phyloP scores from a whole-genome alignment of 2,329 filamentous ascomycete species.

The Magnaporthiopsis poae region DNA sequence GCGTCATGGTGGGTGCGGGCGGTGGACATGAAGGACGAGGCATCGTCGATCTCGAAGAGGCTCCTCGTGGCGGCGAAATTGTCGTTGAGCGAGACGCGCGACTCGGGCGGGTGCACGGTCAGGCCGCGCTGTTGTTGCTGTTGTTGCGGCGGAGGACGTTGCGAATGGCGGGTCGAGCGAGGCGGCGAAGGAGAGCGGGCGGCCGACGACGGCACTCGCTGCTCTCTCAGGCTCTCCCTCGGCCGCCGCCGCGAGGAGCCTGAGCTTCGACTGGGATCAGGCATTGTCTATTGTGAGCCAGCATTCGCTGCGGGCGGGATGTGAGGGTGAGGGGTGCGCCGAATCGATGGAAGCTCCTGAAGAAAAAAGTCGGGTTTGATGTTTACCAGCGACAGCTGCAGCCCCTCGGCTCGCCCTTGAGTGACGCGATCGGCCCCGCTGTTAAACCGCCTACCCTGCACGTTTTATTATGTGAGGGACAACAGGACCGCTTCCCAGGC shows the following conservation, averaged over 20 bases:
- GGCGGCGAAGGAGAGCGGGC: background rate
- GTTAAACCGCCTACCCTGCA: background rate
- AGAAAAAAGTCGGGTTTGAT: background rate
- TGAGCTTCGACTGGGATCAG: background rate
- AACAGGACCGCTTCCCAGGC: background rate
- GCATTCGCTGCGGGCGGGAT: background rate
- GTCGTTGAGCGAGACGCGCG: slow-evolving; percentile 36
- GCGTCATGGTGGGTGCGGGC: slow-evolving; percentile 22
- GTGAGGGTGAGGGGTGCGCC: background rate
- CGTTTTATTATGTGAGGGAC: background rate
- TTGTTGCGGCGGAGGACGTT: background rate
- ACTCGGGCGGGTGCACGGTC: slow-evolving; percentile 24
- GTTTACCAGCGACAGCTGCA: background rate
- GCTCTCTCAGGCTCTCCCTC: background rate
- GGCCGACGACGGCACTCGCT: background rate
- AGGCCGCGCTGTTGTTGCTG: slow-evolving; percentile 13
- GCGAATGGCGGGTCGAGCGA: background rate
- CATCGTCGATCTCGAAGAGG: slow-evolving; percentile 39
- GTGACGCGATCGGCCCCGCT: background rate
- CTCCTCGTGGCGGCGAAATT: slow-evolving; percentile 37
- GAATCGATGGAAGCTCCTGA: background rate
- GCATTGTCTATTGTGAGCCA: background rate
- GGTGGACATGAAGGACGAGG: slow-evolving; percentile 27
- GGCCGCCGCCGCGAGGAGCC: background rate
- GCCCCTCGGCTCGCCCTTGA: background rate